Conservation (phyloP, 1,284 basidiomycete species). For the Malassezia nana region DNA sequence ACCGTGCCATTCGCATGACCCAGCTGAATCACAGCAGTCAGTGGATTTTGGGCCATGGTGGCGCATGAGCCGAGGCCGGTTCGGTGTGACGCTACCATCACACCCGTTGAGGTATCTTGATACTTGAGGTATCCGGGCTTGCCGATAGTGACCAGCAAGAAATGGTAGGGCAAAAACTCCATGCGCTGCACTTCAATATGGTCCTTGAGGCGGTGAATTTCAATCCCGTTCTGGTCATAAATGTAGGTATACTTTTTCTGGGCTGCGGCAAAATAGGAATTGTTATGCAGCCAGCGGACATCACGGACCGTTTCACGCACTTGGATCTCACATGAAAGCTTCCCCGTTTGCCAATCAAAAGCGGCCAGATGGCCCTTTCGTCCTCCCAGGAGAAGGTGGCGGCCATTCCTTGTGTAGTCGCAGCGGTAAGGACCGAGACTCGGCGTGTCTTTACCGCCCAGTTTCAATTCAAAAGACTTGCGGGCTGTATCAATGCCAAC, state of each 20-base stretch:
- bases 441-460: conserved; percentile 57
- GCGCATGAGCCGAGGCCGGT: conserved; percentile 60
- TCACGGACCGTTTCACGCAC: conserved; percentile 79
- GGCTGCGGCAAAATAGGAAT: conserved; percentile 84
- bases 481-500: conserved; percentile 65
- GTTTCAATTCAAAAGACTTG: conserved; percentile 67
- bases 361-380: conserved; percentile 79
- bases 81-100: conserved; percentile 75
- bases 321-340: conserved; percentile 76
- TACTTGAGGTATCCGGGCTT: conserved; percentile 85
- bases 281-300: conserved; percentile 86
- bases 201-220: conserved; percentile 63
- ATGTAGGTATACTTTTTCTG: conserved; percentile 95
- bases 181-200: conserved; percentile 84
- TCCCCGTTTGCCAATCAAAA: conserved; percentile 86
- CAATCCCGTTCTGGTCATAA: conserved; percentile 81
- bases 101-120: conserved; percentile 89
- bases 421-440: conserved; percentile 63
- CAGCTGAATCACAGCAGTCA: conserved; percentile 84
- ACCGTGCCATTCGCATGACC: conserved; percentile 71
- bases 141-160: conserved; percentile 76
- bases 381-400: conserved; percentile 57
- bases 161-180: conserved; percentile 92
- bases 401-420: conserved; percentile 80
- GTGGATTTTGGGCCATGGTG: conserved; percentile 76